A percentile compares a stretch with the other conserved stretches of the same genome.
phyloP scores from a whole-genome alignment of 1,284 basidiomycete species.

The Polyporus tsugae region DNA sequence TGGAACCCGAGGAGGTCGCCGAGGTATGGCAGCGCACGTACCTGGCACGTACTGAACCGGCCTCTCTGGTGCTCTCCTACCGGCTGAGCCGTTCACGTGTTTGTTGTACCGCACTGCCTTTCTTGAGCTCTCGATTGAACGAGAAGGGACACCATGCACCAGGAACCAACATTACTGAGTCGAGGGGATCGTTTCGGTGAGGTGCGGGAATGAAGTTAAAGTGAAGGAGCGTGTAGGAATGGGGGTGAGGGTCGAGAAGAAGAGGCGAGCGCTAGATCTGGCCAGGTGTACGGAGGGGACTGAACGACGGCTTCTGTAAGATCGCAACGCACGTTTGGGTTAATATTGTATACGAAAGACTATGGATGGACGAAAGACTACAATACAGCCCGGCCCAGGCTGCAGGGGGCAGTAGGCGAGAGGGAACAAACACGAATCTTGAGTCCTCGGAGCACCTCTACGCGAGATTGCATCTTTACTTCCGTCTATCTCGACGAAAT shows the following conservation, averaged over 20 bases:
- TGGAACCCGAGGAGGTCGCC: neutral
- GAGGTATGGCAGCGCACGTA: neutral
- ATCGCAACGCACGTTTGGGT: too few relatives aligned
- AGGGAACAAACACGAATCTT: neutral
- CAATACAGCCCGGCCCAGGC: too few relatives aligned
- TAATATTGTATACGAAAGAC: neutral
- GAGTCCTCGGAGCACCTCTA: neutral
- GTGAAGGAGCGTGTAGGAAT: neutral
- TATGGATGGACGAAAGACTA: neutral
- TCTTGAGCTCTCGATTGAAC: neutral
- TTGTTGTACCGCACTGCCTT: neutral
- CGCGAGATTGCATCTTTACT: conserved; percentile 5
- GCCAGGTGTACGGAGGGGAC: too few relatives aligned
- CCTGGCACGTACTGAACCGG: neutral
- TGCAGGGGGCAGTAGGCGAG: too few relatives aligned
- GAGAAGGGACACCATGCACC: neutral
- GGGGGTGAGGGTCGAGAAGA: neutral
- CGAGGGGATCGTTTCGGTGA: neutral
- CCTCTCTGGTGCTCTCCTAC: neutral
- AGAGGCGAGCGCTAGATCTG: neutral
- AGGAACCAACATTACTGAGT: neutral
- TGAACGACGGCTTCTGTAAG: too few relatives aligned
- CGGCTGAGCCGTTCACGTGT: conserved; percentile 3
- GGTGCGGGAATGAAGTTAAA: neutral
- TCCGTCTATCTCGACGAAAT: neutral